Evolutionary conservation across 352 stramenopile species (phyloP).

Genomic region (Phytophthora gonapodyides): DNA sequence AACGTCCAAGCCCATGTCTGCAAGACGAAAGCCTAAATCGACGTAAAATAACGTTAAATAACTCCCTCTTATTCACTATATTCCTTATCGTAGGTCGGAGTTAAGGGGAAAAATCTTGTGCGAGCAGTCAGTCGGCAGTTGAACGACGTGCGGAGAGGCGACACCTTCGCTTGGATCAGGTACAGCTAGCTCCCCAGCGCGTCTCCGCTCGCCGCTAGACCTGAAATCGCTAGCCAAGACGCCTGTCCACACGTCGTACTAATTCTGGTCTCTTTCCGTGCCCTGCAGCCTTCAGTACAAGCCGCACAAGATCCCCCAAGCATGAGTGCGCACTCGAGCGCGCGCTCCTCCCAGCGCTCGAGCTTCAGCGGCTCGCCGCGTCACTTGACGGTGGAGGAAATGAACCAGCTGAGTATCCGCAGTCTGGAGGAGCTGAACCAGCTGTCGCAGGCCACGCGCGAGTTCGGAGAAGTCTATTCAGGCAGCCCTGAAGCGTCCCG

Average conservation of each 20-base stretch:
- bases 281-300: not conserved
- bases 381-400: constrained; percentile 45
- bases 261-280: not conserved
- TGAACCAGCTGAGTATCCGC: constrained; percentile 42
- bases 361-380: constrained; percentile 54
- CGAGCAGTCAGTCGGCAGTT: constrained; percentile 30
- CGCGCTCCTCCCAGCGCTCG: constrained; percentile 34
- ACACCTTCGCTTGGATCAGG: constrained; percentile 11
- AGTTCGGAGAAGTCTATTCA: constrained; percentile 76
- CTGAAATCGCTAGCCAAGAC: not conserved
- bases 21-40: constrained; percentile 4
- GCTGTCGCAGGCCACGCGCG: constrained; percentile 70
- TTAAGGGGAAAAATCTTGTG: constrained; percentile 37
- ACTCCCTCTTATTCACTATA: constrained; percentile 14
- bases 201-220: not conserved
- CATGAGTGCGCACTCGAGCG: constrained; percentile 30
- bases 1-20: constrained; percentile 52
- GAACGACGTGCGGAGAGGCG: constrained; percentile 13
- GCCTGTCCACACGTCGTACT: constrained; percentile 8
- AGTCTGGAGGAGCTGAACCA: constrained; percentile 72
- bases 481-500: constrained; percentile 37
- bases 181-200: constrained; percentile 1
- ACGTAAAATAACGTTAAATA: too few relatives aligned
- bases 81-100: constrained; percentile 4
- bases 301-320: not conserved